Percentiles rank a stretch among this genome's conserved stretches.
Evolutionary conservation across 2,329 filamentous ascomycete species (phyloP).

Genomic region (Aspergillus bombycis): DNA sequence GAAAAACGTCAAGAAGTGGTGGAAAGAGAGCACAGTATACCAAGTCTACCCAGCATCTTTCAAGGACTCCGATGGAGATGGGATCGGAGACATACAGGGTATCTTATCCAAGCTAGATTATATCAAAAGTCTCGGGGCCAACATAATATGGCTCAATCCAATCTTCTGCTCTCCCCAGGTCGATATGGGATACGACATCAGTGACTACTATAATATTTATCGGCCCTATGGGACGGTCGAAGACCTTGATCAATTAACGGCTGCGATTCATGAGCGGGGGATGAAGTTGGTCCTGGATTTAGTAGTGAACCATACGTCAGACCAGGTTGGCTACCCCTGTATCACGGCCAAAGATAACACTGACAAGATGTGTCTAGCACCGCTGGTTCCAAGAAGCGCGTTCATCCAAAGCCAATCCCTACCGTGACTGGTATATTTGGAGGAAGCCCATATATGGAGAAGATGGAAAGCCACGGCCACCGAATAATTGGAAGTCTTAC

Average conservation of each 20-base stretch:
- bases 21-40: slow-evolving; percentile 61
- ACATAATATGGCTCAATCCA: slow-evolving; percentile 59
- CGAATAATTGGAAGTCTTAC: slow-evolving; percentile 59
- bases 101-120: slow-evolving; percentile 67
- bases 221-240: slow-evolving; percentile 65
- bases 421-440: slow-evolving; percentile 69
- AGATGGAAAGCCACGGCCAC: slow-evolving; percentile 63
- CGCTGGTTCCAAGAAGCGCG: slow-evolving; percentile 66
- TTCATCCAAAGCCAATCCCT: slow-evolving; percentile 61
- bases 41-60: slow-evolving; percentile 63
- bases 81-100: slow-evolving; percentile 66
- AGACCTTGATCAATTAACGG: slow-evolving; percentile 65
- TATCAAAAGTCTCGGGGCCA: slow-evolving; percentile 61
- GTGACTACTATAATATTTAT: slow-evolving; percentile 67
- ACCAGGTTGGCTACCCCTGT: slow-evolving; percentile 52
- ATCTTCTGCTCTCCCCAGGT: slow-evolving; percentile 56
- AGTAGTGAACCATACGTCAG: slow-evolving; percentile 75
- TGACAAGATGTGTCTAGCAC: neutral
- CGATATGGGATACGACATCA: slow-evolving; percentile 57
- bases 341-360: neutral
- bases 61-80: slow-evolving; percentile 51
- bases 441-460: slow-evolving; percentile 55
- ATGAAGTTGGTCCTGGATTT: slow-evolving; percentile 74
- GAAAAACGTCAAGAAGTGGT: slow-evolving; percentile 44
- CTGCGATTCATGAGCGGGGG: slow-evolving; percentile 61